phyloP scores from a whole-genome alignment of 2,329 filamentous ascomycete species.

The Trichoderma cornu-damae region DNA sequence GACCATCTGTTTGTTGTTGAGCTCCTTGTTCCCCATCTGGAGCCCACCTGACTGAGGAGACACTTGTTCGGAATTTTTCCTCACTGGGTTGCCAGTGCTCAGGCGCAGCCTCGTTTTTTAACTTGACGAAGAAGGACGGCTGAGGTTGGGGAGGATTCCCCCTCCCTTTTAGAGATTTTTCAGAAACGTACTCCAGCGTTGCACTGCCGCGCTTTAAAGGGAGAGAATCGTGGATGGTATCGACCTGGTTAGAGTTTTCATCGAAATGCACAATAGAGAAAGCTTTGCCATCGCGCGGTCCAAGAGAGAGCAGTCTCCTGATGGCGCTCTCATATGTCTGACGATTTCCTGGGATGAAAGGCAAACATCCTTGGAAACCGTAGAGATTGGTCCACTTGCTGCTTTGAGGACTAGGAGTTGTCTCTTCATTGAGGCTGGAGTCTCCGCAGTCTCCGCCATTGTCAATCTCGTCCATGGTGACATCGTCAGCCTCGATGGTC shows the following conservation, averaged over 20 bases:
- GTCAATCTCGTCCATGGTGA: not conserved
- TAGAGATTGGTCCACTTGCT: slow-evolving; percentile 21
- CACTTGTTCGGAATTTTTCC: slow-evolving; percentile 19
- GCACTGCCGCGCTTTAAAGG: not conserved
- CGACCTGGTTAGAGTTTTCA: not conserved
- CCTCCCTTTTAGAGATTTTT: not conserved
- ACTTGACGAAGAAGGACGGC: slow-evolving; percentile 28
- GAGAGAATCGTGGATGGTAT: not conserved
- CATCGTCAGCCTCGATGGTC: not conserved
- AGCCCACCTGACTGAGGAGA: slow-evolving; percentile 13
- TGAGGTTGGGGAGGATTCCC: not conserved
- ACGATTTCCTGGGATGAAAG: slow-evolving; percentile 24
- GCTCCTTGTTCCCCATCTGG: not conserved
- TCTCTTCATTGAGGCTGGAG: no score
- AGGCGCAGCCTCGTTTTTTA: slow-evolving; percentile 4
- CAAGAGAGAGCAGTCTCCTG: slow-evolving; percentile 25
- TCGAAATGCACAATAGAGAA: slow-evolving; percentile 21
- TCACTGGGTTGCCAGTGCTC: slow-evolving; percentile 24
- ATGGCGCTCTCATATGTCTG: slow-evolving; percentile 23
- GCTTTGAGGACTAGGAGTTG: not conserved
- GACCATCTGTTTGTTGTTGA: not conserved
- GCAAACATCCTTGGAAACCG: slow-evolving; percentile 32
- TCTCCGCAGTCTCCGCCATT: not conserved
- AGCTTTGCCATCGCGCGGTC: not conserved
- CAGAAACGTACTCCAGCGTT: not conserved